These are phyloP conservation scores for Talaromyces ruber DNA, from an alignment of 495 filamentous ascomycete species.

Conservation along the genomic window DNA sequence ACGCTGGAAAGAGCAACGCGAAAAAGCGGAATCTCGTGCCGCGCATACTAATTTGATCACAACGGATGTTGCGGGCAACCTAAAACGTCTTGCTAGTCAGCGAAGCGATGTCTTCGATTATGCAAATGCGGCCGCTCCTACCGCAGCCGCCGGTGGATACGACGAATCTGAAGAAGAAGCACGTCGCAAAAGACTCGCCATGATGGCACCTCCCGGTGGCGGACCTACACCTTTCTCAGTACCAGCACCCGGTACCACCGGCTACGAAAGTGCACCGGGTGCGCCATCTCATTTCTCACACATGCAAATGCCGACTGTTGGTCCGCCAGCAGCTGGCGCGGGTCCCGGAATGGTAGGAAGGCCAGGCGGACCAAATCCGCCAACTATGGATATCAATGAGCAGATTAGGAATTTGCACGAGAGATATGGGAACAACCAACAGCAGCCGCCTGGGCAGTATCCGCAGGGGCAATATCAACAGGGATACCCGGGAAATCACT, in stretches of 20 bases:
- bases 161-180: slow-evolving; percentile 10
- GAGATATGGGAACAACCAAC: neutral
- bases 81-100: slow-evolving; percentile 94
- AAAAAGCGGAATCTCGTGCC: slow-evolving; percentile 74
- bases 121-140: slow-evolving; percentile 9
- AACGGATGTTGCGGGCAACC: slow-evolving; percentile 80
- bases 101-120: slow-evolving; percentile 84
- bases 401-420: slow-evolving; percentile 16
- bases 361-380: slow-evolving; percentile 20
- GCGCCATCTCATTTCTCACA: neutral
- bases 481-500: neutral
- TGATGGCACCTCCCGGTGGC: neutral
- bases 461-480: neutral
- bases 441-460: neutral
- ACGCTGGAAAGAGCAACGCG: slow-evolving; percentile 90
- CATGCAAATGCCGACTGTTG: slow-evolving; percentile 6
- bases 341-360: slow-evolving; percentile 5
- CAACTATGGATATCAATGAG: slow-evolving; percentile 39
- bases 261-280: slow-evolving; percentile 13
- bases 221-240: neutral
- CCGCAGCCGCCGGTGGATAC: slow-evolving; percentile 24
- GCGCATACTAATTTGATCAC: slow-evolving; percentile 84
- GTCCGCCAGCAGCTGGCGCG: slow-evolving; percentile 13
- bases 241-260: neutral
- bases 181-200: slow-evolving; percentile 4